These are phyloP conservation scores for Eucalyptus marginata DNA, from an alignment of 345 rosid genomes.

Conservation along the genomic window DNA sequence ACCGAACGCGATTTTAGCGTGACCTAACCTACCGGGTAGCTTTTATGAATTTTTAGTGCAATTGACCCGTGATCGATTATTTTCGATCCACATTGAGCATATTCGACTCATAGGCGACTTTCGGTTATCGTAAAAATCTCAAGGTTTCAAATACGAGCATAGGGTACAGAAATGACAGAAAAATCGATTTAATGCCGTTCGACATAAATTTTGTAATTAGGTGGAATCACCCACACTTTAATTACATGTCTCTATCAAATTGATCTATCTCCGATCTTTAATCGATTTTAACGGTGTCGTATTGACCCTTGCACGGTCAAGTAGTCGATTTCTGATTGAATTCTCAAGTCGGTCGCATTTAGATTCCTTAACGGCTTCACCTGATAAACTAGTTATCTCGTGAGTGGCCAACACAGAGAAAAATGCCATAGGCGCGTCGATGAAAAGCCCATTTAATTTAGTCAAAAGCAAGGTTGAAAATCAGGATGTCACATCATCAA, in stretches of 20 bases:
- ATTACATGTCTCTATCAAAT: fast-evolving
- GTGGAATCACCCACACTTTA: fast-evolving
- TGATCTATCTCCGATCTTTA: fast-evolving
- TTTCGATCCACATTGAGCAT: no score
- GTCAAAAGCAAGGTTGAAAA: no score
- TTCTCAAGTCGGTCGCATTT: fast-evolving
- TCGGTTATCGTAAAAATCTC: fast-evolving
- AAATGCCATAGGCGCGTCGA: fast-evolving
- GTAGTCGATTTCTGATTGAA: fast-evolving
- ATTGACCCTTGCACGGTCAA: fast-evolving
- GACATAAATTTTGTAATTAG: fast-evolving
- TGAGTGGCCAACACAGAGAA: no score
- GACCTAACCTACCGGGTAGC: fast-evolving
- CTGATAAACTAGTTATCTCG: no score
- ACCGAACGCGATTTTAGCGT: fast-evolving
- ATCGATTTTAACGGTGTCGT: fast-evolving
- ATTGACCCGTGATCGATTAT: fast-evolving
- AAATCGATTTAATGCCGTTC: fast-evolving
- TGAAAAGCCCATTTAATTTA: no score
- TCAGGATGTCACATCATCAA: background rate
- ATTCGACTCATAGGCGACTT: fast-evolving
- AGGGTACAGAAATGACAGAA: fast-evolving
- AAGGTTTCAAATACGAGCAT: fast-evolving
- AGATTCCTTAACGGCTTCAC: no score
- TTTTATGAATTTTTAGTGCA: no score